Conservation (phyloP, 1,139 yeast species). For the Hansenula lynferdii region DNA sequence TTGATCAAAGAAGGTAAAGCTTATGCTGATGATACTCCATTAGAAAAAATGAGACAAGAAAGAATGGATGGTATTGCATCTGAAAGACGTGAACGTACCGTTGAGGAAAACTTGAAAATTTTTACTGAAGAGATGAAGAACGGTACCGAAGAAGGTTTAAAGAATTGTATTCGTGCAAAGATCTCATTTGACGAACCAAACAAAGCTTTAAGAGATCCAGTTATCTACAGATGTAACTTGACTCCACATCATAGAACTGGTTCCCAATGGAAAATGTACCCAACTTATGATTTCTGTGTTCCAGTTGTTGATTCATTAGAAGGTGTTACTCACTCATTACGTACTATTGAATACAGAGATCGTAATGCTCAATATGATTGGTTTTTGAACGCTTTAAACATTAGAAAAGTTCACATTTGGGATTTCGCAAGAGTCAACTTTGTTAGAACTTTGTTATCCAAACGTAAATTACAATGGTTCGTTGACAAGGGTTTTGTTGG, state of each 20-base stretch:
- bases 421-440: conserved; percentile 97
- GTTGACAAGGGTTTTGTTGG: conserved; percentile 82
- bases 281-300: conserved; percentile 97
- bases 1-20: conserved; percentile 94
- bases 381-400: conserved; percentile 75
- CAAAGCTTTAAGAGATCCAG: conserved; percentile 96
- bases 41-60: conserved; percentile 94
- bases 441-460: conserved; percentile 87
- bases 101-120: conserved; percentile 82
- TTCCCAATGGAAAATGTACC: conserved; percentile 86
- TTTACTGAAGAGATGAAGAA: conserved; percentile 89
- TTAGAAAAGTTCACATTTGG: conserved; percentile 94
- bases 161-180: conserved; percentile 92
- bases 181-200: conserved; percentile 85
- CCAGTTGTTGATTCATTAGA: conserved; percentile 93
- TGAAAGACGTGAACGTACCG: conserved; percentile 81
- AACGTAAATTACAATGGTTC: conserved; percentile 98
- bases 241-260: conserved; percentile 99
- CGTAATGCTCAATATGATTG: conserved; percentile 97
- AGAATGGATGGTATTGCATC: conserved; percentile 96
- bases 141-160: conserved; percentile 86
- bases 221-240: conserved; percentile 90
- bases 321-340: conserved; percentile 95
- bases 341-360: conserved; percentile 97
- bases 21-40: conserved; percentile 93